Evolutionary conservation across 2,329 filamentous ascomycete genomes (phyloP).

Genomic region (Apiospora malaysiana): DNA sequence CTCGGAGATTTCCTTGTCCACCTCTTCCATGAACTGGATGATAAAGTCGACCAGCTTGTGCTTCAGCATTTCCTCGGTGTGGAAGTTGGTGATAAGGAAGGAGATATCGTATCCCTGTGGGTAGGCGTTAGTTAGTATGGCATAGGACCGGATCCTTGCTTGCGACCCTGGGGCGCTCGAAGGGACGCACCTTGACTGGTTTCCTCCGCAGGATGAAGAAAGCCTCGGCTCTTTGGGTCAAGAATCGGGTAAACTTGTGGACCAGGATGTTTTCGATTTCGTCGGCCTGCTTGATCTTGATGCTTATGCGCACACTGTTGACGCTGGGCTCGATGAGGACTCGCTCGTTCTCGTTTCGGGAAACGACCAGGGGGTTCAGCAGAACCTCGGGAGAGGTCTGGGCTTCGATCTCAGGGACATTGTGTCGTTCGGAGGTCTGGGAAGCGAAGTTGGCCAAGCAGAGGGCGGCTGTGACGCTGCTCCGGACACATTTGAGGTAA

Average conservation of each 20-base stretch:
- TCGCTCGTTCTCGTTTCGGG: conserved; percentile 95
- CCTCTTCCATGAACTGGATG: conserved; percentile 99
- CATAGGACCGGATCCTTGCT: background rate
- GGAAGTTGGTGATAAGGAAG: conserved; percentile 98
- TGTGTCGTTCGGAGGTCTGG: conserved; percentile 94
- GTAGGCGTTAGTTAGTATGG: conserved; percentile 15
- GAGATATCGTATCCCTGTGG: conserved; percentile 94
- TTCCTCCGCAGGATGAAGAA: conserved; percentile 97
- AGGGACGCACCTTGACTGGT: conserved; percentile 77
- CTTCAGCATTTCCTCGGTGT: conserved; percentile 98
- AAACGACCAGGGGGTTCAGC: conserved; percentile 86
- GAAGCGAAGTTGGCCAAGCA: conserved; percentile 97
- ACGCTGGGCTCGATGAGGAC: conserved; percentile 96
- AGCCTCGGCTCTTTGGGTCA: conserved; percentile 93
- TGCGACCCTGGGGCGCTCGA: background rate
- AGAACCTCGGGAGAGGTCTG: conserved; percentile 91
- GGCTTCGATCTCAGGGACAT: conserved; percentile 97
- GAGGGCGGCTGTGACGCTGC: conserved; percentile 90
- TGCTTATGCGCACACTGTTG: conserved; percentile 96
- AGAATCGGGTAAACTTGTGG: conserved; percentile 96
- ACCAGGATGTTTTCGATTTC: conserved; percentile 98
- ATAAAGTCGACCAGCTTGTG: conserved; percentile 99
- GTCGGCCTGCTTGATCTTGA: conserved; percentile 99
- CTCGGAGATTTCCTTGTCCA: conserved; percentile 99
- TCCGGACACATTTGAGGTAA: conserved; percentile 95